phyloP scores from a whole-genome alignment of 2,329 filamentous ascomycete genomes.

The Curvularia eragrostidis region DNA sequence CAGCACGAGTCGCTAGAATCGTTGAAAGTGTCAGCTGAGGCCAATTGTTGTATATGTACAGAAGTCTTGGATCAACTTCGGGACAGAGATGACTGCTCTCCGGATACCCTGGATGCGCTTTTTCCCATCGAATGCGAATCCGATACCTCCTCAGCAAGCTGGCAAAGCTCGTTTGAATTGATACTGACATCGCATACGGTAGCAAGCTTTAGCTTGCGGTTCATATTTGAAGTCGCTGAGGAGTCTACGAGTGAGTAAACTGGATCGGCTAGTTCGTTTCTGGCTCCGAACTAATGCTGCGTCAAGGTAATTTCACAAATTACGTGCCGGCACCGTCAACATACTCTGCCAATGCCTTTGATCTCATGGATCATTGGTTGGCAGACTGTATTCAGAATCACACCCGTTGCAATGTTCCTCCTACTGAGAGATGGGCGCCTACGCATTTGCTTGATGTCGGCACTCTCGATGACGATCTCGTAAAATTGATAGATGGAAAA shows the following conservation, averaged over 20 bases:
- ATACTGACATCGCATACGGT: not conserved
- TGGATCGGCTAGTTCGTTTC: no score
- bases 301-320: not conserved
- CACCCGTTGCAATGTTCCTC: not conserved
- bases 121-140: not conserved
- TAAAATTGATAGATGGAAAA: not conserved
- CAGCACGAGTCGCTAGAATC: not conserved
- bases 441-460: slow-evolving; percentile 1
- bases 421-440: not conserved
- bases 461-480: not conserved
- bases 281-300: not conserved
- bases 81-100: not conserved
- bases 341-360: not conserved
- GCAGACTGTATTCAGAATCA: not conserved
- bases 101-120: not conserved
- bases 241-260: not conserved
- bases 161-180: slow-evolving; percentile 3
- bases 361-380: not conserved
- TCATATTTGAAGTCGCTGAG: not conserved
- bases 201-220: not conserved
- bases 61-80: not conserved
- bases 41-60: not conserved
- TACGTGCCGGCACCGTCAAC: not conserved
- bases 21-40: not conserved
- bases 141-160: slow-evolving; percentile 6